These are phyloP conservation scores for Botryotinia narcissicola DNA, from an alignment of 2,329 filamentous ascomycete species.

Conservation along the genomic window DNA sequence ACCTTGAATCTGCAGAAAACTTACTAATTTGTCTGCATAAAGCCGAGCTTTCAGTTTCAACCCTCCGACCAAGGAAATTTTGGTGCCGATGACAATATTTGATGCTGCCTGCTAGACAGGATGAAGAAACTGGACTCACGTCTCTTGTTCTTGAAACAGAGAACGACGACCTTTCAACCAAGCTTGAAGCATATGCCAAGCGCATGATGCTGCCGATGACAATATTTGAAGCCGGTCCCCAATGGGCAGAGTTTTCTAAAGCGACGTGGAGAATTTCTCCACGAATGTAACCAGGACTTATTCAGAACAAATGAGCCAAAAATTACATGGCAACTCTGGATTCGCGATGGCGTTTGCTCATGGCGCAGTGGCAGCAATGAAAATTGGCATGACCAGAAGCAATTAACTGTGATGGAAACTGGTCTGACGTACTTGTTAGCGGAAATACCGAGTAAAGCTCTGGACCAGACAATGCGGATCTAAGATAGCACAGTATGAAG, in stretches of 20 bases:
- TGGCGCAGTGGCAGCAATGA: not conserved
- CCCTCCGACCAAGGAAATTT: not conserved
- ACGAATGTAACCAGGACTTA: not conserved
- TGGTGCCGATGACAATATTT: not conserved
- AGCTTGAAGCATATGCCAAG: conserved; percentile 39
- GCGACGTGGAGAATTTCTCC: not conserved
- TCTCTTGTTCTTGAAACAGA: conserved; percentile 59
- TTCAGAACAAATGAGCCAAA: not conserved
- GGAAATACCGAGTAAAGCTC: not conserved
- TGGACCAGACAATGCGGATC: not conserved
- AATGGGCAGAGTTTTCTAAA: not conserved
- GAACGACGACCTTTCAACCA: conserved; percentile 55
- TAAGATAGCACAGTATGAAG: not conserved
- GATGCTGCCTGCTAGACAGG: conserved; percentile 17
- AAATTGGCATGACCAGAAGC: not conserved
- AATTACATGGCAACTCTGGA: not conserved
- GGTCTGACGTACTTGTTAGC: not conserved
- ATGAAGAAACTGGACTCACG: conserved; percentile 36
- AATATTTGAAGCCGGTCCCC: not conserved
- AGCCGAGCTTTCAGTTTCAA: not conserved
- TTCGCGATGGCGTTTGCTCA: not conserved
- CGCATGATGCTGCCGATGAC: conserved; percentile 42
- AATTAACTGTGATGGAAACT: not conserved
- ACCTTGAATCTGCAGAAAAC: not conserved
- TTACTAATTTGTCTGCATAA: not conserved